Conservation (phyloP, 1,284 basidiomycete species). For the Trichosporon faecale region DNA sequence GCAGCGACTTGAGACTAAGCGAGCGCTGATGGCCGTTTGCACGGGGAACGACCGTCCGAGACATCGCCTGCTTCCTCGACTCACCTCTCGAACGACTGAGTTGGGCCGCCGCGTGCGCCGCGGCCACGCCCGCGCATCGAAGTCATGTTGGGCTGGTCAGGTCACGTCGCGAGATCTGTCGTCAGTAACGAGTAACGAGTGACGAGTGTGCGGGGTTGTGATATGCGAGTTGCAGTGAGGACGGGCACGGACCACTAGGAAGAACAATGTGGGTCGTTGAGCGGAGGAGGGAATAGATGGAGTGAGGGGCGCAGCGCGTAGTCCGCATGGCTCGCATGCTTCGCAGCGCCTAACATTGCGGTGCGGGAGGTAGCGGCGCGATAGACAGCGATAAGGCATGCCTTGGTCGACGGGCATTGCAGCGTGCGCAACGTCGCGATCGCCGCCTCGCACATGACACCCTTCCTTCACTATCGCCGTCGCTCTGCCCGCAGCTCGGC, state of each 20-base stretch:
- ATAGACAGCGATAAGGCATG: no score
- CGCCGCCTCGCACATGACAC: neutral
- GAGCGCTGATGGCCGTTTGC: no score
- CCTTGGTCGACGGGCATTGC: no score
- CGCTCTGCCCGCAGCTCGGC: no score
- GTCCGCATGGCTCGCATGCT: no score
- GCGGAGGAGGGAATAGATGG: no score
- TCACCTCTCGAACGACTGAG: slow-evolving; percentile 10
- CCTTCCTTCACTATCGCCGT: neutral
- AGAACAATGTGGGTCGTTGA: neutral
- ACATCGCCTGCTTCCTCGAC: neutral
- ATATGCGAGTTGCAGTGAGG: no score
- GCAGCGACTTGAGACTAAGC: no score
- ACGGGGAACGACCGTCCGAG: neutral
- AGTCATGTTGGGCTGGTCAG: slow-evolving; percentile 19
- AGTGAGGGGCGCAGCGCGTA: no score
- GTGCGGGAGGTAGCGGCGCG: no score
- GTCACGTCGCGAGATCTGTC: slow-evolving; percentile 2
- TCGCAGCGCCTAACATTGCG: neutral
- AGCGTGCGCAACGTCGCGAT: no score
- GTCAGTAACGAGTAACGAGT: neutral
- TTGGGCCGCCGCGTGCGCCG: slow-evolving; percentile 24
- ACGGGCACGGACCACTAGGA: neutral
- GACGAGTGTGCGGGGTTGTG: no score
- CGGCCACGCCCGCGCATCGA: slow-evolving; percentile 28